phyloP scores from a whole-genome alignment of 441 rosid species.

The Viola pubescens region DNA sequence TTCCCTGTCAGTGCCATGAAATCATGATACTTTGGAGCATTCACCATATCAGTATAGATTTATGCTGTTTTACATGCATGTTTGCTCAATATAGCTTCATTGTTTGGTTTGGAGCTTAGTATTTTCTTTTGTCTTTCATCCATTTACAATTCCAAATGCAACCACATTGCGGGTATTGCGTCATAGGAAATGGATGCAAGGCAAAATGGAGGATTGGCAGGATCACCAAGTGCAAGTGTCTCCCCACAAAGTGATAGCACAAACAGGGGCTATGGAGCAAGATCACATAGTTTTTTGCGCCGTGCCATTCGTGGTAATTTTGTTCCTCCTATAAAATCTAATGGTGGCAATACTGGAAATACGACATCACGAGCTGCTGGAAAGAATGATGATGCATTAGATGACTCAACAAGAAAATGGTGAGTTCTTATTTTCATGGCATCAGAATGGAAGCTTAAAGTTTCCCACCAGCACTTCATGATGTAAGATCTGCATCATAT shows the following conservation, averaged over 20 bases:
- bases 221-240: conserved; percentile 48
- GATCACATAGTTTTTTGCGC: conserved; percentile 53
- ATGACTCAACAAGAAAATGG: conserved; percentile 85
- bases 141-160: conserved; percentile 12
- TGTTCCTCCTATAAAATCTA: conserved; percentile 78
- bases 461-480: conserved; percentile 1
- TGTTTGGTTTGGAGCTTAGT: conserved; percentile 2
- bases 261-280: conserved; percentile 49
- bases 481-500: not conserved
- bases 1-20: too few relatives aligned
- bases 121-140: not conserved
- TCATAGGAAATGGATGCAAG: conserved; percentile 77
- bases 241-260: conserved; percentile 59
- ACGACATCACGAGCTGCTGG: conserved; percentile 57
- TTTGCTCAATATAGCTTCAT: too few relatives aligned
- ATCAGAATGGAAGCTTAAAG: not conserved
- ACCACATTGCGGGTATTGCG: conserved; percentile 20
- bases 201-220: conserved; percentile 53
- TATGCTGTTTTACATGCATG: too few relatives aligned
- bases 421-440: conserved; percentile 25
- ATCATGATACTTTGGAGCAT: too few relatives aligned
- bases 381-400: conserved; percentile 70
- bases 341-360: conserved; percentile 54
- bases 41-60: too few relatives aligned
- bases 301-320: conserved; percentile 77